Percentiles rank a stretch among this genome's conserved stretches.
Conservation (phyloP, 148 eudicot genomes). For the Rhododendron mucronatum region DNA sequence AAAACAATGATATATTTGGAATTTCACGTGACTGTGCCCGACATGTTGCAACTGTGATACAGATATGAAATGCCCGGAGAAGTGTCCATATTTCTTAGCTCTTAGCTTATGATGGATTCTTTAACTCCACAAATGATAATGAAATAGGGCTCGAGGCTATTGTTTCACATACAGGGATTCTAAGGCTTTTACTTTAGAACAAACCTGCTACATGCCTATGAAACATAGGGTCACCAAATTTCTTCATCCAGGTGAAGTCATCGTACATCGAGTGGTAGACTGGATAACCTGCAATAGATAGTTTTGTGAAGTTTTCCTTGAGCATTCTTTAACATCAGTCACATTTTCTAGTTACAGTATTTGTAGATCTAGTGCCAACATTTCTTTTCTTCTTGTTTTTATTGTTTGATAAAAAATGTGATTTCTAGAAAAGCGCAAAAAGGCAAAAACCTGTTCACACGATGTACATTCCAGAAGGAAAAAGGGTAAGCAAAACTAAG, state of each 20-base stretch:
- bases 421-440: background rate
- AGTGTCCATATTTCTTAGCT: background rate
- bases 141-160: background rate
- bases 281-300: slow-evolving; percentile 39
- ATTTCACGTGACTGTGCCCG: background rate
- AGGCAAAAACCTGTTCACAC: background rate
- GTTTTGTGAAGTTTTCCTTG: slow-evolving; percentile 7
- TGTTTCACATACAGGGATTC: background rate
- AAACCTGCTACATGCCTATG: slow-evolving; percentile 62
- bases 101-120: slow-evolving; percentile 2
- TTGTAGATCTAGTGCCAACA: background rate
- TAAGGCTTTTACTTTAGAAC: slow-evolving; percentile 9
- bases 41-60: background rate
- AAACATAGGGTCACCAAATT: slow-evolving; percentile 59
- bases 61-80: background rate
- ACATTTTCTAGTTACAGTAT: background rate
- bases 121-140: background rate
- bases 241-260: slow-evolving; percentile 50
- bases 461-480: background rate
- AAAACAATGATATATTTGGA: background rate
- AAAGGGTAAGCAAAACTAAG: background rate
- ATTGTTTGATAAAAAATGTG: background rate
- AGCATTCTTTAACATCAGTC: background rate
- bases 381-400: background rate
- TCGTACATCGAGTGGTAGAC: slow-evolving; percentile 70